Percentiles rank a stretch among this genome's conserved stretches.
Evolutionary conservation across 2,329 filamentous ascomycete species (phyloP).

Genomic region (Myriosclerotinia scirpicola): DNA sequence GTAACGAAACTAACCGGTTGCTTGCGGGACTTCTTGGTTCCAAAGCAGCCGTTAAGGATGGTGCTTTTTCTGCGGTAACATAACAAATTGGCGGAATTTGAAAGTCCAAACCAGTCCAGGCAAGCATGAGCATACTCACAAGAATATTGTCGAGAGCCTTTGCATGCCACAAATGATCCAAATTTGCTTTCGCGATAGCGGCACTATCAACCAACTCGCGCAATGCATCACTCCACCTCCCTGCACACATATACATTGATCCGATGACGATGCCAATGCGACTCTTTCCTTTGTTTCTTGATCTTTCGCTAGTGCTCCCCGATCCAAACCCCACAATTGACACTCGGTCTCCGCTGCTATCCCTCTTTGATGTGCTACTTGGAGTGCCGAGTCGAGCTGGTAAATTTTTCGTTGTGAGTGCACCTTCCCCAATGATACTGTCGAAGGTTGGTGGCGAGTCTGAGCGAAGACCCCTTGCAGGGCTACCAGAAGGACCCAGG

Average conservation of each 20-base stretch:
- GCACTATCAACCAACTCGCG: slow-evolving; percentile 81
- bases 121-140: slow-evolving; percentile 77
- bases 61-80: slow-evolving; percentile 39
- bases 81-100: slow-evolving; percentile 62
- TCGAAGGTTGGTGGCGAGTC: slow-evolving; percentile 34
- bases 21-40: slow-evolving; percentile 40
- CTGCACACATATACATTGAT: slow-evolving; percentile 82
- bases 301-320: slow-evolving; percentile 71
- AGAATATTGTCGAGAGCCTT: slow-evolving; percentile 90
- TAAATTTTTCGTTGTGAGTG: slow-evolving; percentile 26
- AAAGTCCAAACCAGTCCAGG: slow-evolving; percentile 83
- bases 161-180: slow-evolving; percentile 96
- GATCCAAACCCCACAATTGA: slow-evolving; percentile 71
- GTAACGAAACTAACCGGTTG: slow-evolving; percentile 44
- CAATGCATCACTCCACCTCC: slow-evolving; percentile 85
- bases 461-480: slow-evolving; percentile 33
- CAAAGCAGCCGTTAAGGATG: slow-evolving; percentile 27
- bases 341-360: slow-evolving; percentile 50
- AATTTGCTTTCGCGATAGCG: slow-evolving; percentile 70
- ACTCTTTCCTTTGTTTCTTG: slow-evolving; percentile 77
- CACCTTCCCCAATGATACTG: slow-evolving; percentile 33
- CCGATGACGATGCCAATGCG: slow-evolving; percentile 78
- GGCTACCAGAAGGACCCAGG: slow-evolving; percentile 43
- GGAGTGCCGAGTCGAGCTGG: slow-evolving; percentile 31
- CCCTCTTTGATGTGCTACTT: slow-evolving; percentile 27